Conservation (phyloP, 2,329 filamentous ascomycete species). For the Fusarium chlamydosporum region DNA sequence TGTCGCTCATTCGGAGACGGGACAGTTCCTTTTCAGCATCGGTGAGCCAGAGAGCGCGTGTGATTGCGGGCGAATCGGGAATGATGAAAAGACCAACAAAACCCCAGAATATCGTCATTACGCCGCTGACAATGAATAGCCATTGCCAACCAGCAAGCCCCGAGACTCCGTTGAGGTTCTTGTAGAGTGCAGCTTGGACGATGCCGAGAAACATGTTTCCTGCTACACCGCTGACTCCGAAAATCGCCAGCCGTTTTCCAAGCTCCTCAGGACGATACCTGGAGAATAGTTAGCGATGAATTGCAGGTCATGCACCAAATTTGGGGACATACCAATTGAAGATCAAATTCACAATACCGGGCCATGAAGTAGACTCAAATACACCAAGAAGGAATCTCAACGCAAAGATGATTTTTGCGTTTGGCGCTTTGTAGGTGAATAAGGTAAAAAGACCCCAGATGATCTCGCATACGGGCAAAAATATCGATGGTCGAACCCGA, state of each 20-base stretch:
- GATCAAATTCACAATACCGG: constrained; percentile 44
- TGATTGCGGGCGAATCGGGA: constrained; percentile 44
- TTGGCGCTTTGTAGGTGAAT: constrained; percentile 38
- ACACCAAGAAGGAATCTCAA: constrained; percentile 45
- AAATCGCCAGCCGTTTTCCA: constrained; percentile 45
- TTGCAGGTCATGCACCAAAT: accelerated
- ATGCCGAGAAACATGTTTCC: constrained; percentile 49
- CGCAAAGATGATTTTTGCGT: constrained; percentile 35
- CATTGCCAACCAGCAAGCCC: constrained; percentile 47
- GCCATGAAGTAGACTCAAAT: constrained; percentile 47
- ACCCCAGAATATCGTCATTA: constrained; percentile 45
- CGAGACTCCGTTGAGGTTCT: constrained; percentile 39
- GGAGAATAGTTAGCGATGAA: accelerated
- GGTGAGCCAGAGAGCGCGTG: constrained; percentile 34
- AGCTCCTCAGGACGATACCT: constrained; percentile 45
- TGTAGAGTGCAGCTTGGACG: constrained; percentile 42
- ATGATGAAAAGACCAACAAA: constrained; percentile 41
- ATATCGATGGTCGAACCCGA: constrained; percentile 42
- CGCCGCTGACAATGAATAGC: constrained; percentile 43
- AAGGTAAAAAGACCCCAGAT: constrained; percentile 44
- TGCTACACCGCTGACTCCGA: constrained; percentile 45
- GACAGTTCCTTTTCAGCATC: constrained; percentile 32
- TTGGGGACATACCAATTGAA: constrained; percentile 35
- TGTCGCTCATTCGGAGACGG: constrained; percentile 37
- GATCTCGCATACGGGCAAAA: constrained; percentile 43